phyloP scores from a whole-genome alignment of 1,284 basidiomycete species.

The Boletellus sp. region DNA sequence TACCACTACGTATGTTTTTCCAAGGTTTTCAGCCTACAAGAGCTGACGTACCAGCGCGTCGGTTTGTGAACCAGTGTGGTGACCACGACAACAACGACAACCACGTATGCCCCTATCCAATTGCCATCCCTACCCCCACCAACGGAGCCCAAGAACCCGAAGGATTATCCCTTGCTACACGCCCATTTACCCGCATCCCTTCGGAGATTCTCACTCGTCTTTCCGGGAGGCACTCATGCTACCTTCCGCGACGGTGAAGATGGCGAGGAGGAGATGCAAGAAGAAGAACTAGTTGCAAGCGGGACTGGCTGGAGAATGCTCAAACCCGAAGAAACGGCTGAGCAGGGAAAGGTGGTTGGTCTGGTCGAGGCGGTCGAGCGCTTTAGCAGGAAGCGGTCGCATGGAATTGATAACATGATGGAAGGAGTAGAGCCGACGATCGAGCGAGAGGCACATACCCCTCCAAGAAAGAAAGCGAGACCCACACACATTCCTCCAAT shows the following conservation, averaged over 20 bases:
- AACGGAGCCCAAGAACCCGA: slow-evolving; percentile 68
- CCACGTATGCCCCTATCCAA: slow-evolving; percentile 77
- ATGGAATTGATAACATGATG: slow-evolving; percentile 67
- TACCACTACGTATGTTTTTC: slow-evolving; percentile 62
- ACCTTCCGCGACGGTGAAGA: slow-evolving; percentile 68
- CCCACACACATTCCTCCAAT: slow-evolving; percentile 53
- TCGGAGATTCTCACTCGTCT: slow-evolving; percentile 69
- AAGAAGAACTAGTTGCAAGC: slow-evolving; percentile 63
- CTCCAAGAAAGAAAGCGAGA: slow-evolving; percentile 75
- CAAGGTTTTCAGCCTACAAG: neutral
- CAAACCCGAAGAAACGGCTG: slow-evolving; percentile 54
- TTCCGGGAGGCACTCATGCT: slow-evolving; percentile 73
- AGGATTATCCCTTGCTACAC: slow-evolving; percentile 70
- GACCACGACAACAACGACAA: slow-evolving; percentile 82
- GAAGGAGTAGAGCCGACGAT: slow-evolving; percentile 65
- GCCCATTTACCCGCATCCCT: slow-evolving; percentile 66
- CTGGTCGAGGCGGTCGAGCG: slow-evolving; percentile 76
- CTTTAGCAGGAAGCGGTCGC: slow-evolving; percentile 74
- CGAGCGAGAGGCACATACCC: slow-evolving; percentile 46
- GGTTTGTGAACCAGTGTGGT: slow-evolving; percentile 56
- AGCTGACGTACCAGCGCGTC: slow-evolving; percentile 27
- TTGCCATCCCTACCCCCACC: slow-evolving; percentile 67
- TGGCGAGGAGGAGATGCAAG: slow-evolving; percentile 61
- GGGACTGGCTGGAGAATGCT: slow-evolving; percentile 74
- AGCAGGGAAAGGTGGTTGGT: slow-evolving; percentile 52